Percentiles rank a stretch among this genome's conserved stretches.
These are phyloP conservation scores for Ogataea ganodermae DNA, from an alignment of 805 yeast species.

Conservation along the genomic window DNA sequence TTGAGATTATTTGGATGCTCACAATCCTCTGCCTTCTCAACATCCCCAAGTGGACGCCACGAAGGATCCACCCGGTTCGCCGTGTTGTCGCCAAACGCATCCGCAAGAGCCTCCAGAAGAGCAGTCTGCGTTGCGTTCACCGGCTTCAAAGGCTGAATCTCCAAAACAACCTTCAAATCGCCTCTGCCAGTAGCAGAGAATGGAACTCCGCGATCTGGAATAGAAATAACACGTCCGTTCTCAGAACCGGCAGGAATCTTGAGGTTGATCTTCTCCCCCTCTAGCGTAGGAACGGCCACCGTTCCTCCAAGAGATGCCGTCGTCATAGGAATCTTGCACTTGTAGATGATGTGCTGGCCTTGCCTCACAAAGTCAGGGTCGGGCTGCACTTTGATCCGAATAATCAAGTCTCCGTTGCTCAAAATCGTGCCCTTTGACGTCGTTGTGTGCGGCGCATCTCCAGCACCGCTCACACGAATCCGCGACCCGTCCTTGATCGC, in stretches of 20 bases:
- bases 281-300: conserved; percentile 84
- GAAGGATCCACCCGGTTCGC: conserved; percentile 71
- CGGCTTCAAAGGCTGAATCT: conserved; percentile 73
- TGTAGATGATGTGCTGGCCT: conserved; percentile 65
- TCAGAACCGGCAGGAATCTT: conserved; percentile 86
- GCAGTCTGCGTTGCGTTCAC: conserved; percentile 83
- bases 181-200: conserved; percentile 61
- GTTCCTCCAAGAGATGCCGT: conserved; percentile 97
- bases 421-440: conserved; percentile 68
- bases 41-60: conserved; percentile 39
- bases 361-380: conserved; percentile 71
- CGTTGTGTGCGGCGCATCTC: conserved; percentile 83
- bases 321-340: conserved; percentile 79
- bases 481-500: conserved; percentile 88
- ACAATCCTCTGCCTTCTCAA: conserved; percentile 17
- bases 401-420: conserved; percentile 83
- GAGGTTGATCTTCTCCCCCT: conserved; percentile 70
- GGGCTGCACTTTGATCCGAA: conserved; percentile 74
- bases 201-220: conserved; percentile 90
- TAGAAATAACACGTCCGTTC: conserved; percentile 66
- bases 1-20: conserved; percentile 52
- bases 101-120: conserved; percentile 91
- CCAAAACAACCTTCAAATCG: conserved; percentile 72
- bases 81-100: conserved; percentile 73
- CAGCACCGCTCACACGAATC: conserved; percentile 81